Base-by-base conservation (phyloP, 768 basidiomycete genomes). In the Agaricus blazei region DNA sequence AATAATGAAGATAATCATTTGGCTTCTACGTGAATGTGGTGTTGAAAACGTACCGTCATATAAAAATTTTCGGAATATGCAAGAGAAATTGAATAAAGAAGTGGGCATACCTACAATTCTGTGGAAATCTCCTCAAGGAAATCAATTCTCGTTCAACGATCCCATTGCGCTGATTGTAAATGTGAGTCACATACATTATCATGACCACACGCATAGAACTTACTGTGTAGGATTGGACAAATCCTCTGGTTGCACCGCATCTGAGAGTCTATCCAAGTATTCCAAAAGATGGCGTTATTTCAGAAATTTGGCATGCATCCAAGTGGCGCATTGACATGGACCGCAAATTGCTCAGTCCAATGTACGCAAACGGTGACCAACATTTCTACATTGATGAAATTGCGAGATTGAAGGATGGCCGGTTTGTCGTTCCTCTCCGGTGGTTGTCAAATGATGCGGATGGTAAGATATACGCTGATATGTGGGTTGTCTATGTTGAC, bases 101-200 rank as follows among this genome's bases (percentile, higher is more conserved):
- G 53, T 31, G 23, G 64, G 64, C 1, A 58, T 67, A 2, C 60
- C 60, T 40, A 68, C 66, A 7, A 54, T 58, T 12, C 59, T 60
- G 1, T 54, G 47, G 8, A 61, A 43, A 45, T 67, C 65, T 19
- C 58, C 63, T 3, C 62, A 64, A 44, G 68, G 67, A n/a, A 69
- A 70, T 57, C 28, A 48, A 0, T 72, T 62, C 49, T 72, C 61
- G 3, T 59, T 71, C 54, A 72, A 71, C 56, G 66, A 68, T 58
- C 59, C 63, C 7, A 40, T 58, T 11, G 43, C 58, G 23, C 34
- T 67, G 9, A 58, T 72, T 19, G 63, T 66, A 41, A 67, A 65
- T 54, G 66, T 70, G 44, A 57, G 59, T 34, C 31, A 36, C n/a
- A 15, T 52, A 29, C n/a, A 19, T 40, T 14, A 3, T 12, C 5